Conservation (phyloP, 805 yeast genomes). For the Scheffersomyces coipomensis region DNA sequence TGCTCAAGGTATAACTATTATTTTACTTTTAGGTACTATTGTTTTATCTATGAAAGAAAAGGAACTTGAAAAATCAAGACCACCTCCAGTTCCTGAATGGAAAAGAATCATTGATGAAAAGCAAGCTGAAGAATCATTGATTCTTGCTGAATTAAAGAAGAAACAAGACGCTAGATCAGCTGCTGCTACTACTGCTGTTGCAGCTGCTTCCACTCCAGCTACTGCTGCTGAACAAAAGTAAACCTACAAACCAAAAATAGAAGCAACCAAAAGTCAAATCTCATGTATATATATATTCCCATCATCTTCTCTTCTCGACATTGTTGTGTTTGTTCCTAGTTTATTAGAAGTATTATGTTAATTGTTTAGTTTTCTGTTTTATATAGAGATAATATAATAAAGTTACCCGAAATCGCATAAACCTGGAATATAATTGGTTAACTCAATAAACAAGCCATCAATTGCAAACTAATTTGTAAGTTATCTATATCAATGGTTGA, state of each 20-base stretch:
- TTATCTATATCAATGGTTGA: too few relatives aligned
- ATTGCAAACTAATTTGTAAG: too few relatives aligned
- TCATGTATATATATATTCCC: too few relatives aligned
- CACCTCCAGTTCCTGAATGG: conserved; percentile 37
- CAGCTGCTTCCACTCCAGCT: not conserved
- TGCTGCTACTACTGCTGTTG: conserved; percentile 1
- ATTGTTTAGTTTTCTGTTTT: too few relatives aligned
- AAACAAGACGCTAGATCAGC: conserved; percentile 1
- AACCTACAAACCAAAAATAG: too few relatives aligned
- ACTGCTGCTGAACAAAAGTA: not conserved
- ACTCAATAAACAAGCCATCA: too few relatives aligned
- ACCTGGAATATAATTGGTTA: not conserved
- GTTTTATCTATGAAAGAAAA: conserved; percentile 65
- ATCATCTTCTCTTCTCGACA: too few relatives aligned
- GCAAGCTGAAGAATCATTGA: conserved; percentile 16
- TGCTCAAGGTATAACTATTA: conserved; percentile 80
- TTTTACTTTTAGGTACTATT: conserved; percentile 65
- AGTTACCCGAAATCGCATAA: too few relatives aligned
- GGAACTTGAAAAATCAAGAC: conserved; percentile 40
- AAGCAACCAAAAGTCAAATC: too few relatives aligned
- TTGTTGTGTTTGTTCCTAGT: too few relatives aligned
- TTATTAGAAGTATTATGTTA: too few relatives aligned
- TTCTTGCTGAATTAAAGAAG: conserved; percentile 6
- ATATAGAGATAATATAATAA: too few relatives aligned
- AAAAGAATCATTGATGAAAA: conserved; percentile 26